phyloP scores from a whole-genome alignment of 495 filamentous ascomycete species.

The Hyphodiscus hymeniophilus region DNA sequence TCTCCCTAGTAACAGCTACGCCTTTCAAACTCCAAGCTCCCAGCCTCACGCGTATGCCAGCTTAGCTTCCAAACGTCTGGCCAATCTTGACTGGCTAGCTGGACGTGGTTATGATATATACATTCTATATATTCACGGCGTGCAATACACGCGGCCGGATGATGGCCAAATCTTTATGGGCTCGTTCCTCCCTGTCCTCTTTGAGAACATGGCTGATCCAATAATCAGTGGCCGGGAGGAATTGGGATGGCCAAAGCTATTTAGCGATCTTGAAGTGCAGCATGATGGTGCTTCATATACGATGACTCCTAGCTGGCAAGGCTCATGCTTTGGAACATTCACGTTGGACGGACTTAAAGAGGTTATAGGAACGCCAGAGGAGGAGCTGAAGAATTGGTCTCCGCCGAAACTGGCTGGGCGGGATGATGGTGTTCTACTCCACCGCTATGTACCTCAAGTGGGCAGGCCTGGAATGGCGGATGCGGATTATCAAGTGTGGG shows the following conservation, averaged over 20 bases:
- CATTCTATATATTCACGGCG: constrained; percentile 48
- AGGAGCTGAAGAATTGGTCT: constrained; percentile 21
- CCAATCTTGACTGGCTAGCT: constrained; percentile 45
- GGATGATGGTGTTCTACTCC: constrained; percentile 14
- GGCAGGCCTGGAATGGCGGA: constrained; percentile 11
- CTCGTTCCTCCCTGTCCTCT: constrained; percentile 43
- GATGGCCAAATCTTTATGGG: constrained; percentile 38
- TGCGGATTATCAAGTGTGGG: constrained; percentile 13
- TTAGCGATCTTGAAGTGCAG: constrained; percentile 35
- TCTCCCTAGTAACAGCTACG: constrained; percentile 33
- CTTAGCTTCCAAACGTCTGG: constrained; percentile 37
- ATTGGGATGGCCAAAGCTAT: constrained; percentile 48
- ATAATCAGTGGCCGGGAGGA: constrained; percentile 46
- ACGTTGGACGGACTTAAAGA: constrained; percentile 27
- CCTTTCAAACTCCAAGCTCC: constrained; percentile 38
- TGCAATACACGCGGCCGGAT: constrained; percentile 38
- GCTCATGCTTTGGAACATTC: constrained; percentile 35
- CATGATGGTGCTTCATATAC: constrained; percentile 28
- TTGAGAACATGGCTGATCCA: constrained; percentile 42
- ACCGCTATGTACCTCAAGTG: constrained; percentile 13
- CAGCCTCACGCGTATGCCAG: constrained; percentile 34
- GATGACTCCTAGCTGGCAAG: constrained; percentile 37
- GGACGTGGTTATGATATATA: constrained; percentile 44
- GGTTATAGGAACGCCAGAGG: no score
- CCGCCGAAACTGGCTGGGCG: constrained; percentile 24